Evolutionary conservation across 106 monocot species (phyloP), one percentile per base, ranked within the genome.

Genomic region (Allium cepa): DNA sequence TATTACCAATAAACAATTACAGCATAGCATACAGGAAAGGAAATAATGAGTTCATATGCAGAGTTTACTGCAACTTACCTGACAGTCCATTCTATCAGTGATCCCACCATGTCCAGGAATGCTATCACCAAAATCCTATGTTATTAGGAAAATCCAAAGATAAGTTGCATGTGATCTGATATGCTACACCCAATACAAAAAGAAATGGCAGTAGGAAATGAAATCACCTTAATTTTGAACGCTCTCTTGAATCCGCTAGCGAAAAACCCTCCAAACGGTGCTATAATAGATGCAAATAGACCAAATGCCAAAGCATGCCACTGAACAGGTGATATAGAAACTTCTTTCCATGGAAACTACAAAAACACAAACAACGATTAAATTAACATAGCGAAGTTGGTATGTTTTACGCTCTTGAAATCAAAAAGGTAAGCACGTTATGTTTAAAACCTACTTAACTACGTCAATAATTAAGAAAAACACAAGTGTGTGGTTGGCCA

Each of bases 21-120:
- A 36, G 36, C 36, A 5, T 36, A 36, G 36, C 36, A 36, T 36
- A 36, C 1, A 36, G 36, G 36, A 36, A 5, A 36, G 36, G 36
- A 36, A 22, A 36, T 36, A 36, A 36, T 5, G 5, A 36, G 36
- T 36, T 36, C 36, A 36, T 1, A 36, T 36, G 36, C 36, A 36
- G 36, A 36, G 36, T 36, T 36, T 36, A 36, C 36, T 36, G 15
- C 53, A 9, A 71, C 81, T 75, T 81, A 95, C 95, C 70, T 95
- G 95, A 63, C 95, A 95, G 76, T 95, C 95, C 95, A 95, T 95
- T 84, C 97, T 84, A 63, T 97, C 92, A 71, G 97, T 99, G 47
- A 97, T 97, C 57, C 97, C 97, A 71, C 97, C 97, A 89, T 97
- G 97, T 64, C 97, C 97, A 46, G 97, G 97, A 64, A 99, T 99